phyloP scores from a whole-genome alignment of 140 eudicot species.

The Erigeron philadelphicus region DNA sequence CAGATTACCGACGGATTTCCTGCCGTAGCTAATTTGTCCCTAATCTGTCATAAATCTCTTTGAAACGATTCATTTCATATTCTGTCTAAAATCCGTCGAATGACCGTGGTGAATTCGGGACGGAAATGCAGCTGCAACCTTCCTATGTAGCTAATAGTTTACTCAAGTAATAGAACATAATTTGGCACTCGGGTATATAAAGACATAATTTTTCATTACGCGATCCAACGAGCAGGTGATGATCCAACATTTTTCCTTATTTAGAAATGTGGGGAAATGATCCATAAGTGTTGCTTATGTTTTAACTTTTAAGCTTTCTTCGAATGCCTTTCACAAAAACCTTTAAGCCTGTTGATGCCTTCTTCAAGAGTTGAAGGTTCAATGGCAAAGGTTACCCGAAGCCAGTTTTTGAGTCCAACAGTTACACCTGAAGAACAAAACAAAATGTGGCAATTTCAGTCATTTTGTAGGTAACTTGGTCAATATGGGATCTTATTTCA shows the following conservation, averaged over 20 bases:
- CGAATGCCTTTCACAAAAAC: constrained; percentile 33
- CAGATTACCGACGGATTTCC: too few species aligned
- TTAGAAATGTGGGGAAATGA: not conserved
- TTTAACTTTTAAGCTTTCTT: constrained; percentile 27
- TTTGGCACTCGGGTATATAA: not conserved
- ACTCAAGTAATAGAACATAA: not conserved
- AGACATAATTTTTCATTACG: not conserved
- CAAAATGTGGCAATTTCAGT: not conserved
- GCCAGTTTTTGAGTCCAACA: constrained; percentile 61
- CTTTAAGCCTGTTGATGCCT: constrained; percentile 38
- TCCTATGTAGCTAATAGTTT: too few species aligned
- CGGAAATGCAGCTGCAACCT: too few species aligned
- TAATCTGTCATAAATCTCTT: too few species aligned
- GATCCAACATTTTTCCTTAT: constrained; percentile 5
- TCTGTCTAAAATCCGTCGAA: too few species aligned
- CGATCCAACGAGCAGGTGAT: constrained; percentile 17
- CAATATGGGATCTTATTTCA: not conserved
- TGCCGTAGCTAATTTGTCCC: too few species aligned
- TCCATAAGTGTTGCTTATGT: constrained; percentile 1
- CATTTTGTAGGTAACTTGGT: not conserved
- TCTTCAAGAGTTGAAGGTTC: constrained; percentile 59
- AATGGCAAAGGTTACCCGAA: constrained; percentile 57
- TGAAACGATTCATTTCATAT: too few species aligned
- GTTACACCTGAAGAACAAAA: constrained; percentile 31
- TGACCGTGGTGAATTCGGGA: too few species aligned